Evolutionary conservation across 108 stramenopile genomes (phyloP).

Genomic region (Schizochytrium sp.): DNA sequence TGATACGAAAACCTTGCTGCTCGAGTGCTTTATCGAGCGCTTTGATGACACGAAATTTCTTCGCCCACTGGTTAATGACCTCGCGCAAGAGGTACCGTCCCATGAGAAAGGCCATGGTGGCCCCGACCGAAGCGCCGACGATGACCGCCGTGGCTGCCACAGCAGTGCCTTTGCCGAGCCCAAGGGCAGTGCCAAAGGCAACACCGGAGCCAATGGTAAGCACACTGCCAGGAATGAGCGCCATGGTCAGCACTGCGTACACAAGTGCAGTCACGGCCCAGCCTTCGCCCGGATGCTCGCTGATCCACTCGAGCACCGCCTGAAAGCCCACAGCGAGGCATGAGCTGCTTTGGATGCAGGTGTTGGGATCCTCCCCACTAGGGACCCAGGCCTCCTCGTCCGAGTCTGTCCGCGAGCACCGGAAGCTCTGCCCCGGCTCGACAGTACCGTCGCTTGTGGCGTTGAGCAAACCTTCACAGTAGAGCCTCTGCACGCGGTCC

Average conservation of each 20-base stretch:
- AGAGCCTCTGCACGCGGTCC: background rate
- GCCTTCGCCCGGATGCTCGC: background rate
- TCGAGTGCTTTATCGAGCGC: background rate
- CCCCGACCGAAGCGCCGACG: background rate
- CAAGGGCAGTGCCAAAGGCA: background rate
- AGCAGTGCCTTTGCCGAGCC: background rate
- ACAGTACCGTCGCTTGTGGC: background rate
- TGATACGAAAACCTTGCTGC: background rate
- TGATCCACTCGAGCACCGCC: background rate
- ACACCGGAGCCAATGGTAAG: background rate
- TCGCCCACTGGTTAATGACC: background rate
- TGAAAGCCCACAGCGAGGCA: background rate
- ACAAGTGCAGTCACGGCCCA: background rate
- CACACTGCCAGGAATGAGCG: background rate
- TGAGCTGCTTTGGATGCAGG: background rate
- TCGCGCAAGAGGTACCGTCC: background rate
- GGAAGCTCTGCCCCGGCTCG: background rate
- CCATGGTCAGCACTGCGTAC: background rate
- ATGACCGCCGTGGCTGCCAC: background rate
- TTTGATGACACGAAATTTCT: background rate
- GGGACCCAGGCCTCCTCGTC: background rate
- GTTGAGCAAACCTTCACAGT: background rate
- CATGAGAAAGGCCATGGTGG: background rate
- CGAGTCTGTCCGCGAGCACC: background rate
- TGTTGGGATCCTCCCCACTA: background rate